Conservation (phyloP, 176 grass and related monocot genomes). For the Lolium perenne region DNA sequence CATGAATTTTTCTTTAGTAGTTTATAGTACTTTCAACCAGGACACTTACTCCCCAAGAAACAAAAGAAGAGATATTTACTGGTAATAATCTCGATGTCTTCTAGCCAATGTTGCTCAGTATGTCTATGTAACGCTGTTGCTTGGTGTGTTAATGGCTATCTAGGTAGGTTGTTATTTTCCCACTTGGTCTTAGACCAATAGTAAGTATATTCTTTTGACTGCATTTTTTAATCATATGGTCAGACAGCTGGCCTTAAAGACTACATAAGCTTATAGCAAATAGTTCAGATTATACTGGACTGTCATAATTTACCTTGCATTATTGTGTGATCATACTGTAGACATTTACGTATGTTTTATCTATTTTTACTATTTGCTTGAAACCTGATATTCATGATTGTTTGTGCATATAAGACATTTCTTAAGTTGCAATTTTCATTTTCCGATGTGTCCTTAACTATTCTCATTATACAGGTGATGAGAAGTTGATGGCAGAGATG, state of each 20-base stretch:
- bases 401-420: neutral
- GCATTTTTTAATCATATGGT: neutral
- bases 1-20: neutral
- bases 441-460: neutral
- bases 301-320: conserved; percentile 7
- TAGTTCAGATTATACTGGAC: conserved; percentile 17
- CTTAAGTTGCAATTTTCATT: neutral
- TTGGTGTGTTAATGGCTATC: neutral
- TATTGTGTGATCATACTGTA: neutral
- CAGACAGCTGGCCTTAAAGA: neutral
- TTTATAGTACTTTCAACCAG: conserved; percentile 11
- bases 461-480: conserved; percentile 66
- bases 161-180: neutral
- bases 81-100: neutral
- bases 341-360: neutral
- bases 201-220: conserved; percentile 15
- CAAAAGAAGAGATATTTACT: neutral
- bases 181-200: conserved; percentile 11
- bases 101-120: conserved; percentile 4
- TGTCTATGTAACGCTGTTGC: neutral
- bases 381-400: conserved; percentile 1
- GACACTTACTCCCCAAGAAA: neutral
- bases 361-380: neutral
- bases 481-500: conserved; percentile 82
- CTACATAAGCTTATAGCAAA: conserved; percentile 10